phyloP scores from a whole-genome alignment of 371 early-diverging fungal genomes.

The Syncephalastrum monosporum region DNA sequence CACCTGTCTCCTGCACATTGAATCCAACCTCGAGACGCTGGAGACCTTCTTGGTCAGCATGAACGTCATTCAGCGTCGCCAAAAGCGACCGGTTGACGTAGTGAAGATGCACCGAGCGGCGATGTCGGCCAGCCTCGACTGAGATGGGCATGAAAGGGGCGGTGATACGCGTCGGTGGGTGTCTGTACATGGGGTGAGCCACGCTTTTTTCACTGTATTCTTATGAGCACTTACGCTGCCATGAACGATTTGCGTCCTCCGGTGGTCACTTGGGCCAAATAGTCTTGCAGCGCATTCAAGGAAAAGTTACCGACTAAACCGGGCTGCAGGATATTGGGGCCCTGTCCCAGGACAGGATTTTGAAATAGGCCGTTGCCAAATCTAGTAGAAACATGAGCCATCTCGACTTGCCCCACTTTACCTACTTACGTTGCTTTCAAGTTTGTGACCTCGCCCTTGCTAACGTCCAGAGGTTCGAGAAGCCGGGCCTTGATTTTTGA shows the following conservation, averaged over 20 bases:
- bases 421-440: slow-evolving; percentile 32
- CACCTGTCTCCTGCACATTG: slow-evolving; percentile 23
- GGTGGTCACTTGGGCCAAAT: no score
- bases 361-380: slow-evolving; percentile 35
- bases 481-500: slow-evolving; percentile 17
- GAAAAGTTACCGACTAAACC: no score
- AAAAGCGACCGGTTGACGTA: slow-evolving; percentile 26
- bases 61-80: not conserved
- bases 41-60: not conserved
- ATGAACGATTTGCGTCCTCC: no score
- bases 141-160: slow-evolving; percentile 23
- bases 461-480: slow-evolving; percentile 8
- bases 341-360: slow-evolving; percentile 13
- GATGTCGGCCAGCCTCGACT: slow-evolving; percentile 16
- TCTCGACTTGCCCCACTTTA: not conserved
- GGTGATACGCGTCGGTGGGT: slow-evolving; percentile 26
- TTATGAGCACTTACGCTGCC: no score
- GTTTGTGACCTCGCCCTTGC: slow-evolving; percentile 12
- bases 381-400: slow-evolving; percentile 11
- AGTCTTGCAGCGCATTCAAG: no score
- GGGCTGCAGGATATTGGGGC: slow-evolving; percentile 10
- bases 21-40: slow-evolving; percentile 31
- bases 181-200: slow-evolving; percentile 13
- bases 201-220: no score
- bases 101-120: slow-evolving; percentile 25